Evolutionary conservation across 2,329 filamentous ascomycete species (phyloP), one percentile per base, ranked within the genome.

Genomic region (Didymella glomerata): DNA sequence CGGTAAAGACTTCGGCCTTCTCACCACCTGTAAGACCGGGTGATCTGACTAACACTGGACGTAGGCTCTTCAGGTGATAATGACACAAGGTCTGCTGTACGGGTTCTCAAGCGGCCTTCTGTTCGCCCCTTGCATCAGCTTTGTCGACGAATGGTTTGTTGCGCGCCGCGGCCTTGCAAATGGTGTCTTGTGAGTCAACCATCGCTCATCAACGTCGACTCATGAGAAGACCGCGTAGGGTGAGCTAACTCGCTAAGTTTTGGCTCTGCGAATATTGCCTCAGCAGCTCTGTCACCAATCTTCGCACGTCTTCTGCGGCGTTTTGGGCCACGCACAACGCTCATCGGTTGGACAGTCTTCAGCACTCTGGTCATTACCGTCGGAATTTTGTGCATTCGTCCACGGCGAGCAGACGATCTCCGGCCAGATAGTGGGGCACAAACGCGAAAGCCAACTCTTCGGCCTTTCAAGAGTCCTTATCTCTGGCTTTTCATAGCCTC

Each of bases 111-210:
- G 48, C 13, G 48, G 48, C 8, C 48, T 50, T 22, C 24, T 50
- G 2, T 50, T 50, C 25, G 48, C 48, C 2, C 48, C 36, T 30
- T 50, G 48, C 11, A 50, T 50, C 2, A 50, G 48, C 25, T 50
- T 50, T 5, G 48, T 50, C 36, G 48, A 50, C 25, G 48, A 50
- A 41, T 50, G 48, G 48, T 50, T 50, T 10, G 8, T 41, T 36
- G 22, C 36, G 11, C 48, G 48, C 22, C 48, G 24, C n/a, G 48
- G 48, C 13, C 48, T 50, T 2, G 48, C 48, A 3, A 50, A 41
- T 18, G 48, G 48, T n/a, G 41, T 41, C n/a, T 50, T 50, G 48
- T 50, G 20, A 50, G 36, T 40, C 36, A 20, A 4, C 5, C 30
- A 9, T 32, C 30, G 30, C 30, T 4, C 30, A 36, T 14, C 14